Conservation (phyloP, 306 rosid genomes). For the Prunus mongolica region DNA sequence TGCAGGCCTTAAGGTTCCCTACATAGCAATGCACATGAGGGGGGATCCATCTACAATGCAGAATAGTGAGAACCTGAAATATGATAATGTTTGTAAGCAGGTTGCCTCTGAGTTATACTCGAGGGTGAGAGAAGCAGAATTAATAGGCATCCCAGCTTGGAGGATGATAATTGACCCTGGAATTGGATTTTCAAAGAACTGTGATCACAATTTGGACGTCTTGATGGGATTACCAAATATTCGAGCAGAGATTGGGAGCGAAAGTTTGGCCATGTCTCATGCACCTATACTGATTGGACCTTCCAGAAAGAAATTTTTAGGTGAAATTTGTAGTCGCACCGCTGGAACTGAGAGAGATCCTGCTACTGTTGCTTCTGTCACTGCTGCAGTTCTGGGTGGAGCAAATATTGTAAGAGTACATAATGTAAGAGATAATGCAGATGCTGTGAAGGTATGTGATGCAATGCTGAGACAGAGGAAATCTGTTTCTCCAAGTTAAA, state of each 20-base stretch:
- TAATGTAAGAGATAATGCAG: conserved; percentile 69
- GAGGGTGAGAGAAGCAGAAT: conserved; percentile 60
- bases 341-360: conserved; percentile 66
- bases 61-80: conserved; percentile 57
- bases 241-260: conserved; percentile 50
- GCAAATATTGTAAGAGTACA: conserved; percentile 90
- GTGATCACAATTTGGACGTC: conserved; percentile 65
- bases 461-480: conserved; percentile 51
- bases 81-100: conserved; percentile 65
- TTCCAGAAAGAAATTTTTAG: conserved; percentile 80
- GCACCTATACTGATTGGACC: conserved; percentile 82
- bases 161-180: conserved; percentile 86
- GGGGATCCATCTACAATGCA: conserved; percentile 89
- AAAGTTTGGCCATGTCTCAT: conserved; percentile 66
- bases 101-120: conserved; percentile 63
- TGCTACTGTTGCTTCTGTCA: conserved; percentile 73
- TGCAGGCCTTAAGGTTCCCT: conserved; percentile 81
- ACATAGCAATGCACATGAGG: conserved; percentile 93
- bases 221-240: conserved; percentile 55
- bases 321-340: conserved; percentile 54
- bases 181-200: conserved; percentile 78
- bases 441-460: conserved; percentile 78
- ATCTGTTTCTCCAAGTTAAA: conserved; percentile 2
- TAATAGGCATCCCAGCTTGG: conserved; percentile 84
- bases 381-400: conserved; percentile 60